Percentiles rank a stretch among this genome's conserved stretches.
Conservation (phyloP, 371 early-diverging fungal genomes). For the Rhizomucor miehei region DNA sequence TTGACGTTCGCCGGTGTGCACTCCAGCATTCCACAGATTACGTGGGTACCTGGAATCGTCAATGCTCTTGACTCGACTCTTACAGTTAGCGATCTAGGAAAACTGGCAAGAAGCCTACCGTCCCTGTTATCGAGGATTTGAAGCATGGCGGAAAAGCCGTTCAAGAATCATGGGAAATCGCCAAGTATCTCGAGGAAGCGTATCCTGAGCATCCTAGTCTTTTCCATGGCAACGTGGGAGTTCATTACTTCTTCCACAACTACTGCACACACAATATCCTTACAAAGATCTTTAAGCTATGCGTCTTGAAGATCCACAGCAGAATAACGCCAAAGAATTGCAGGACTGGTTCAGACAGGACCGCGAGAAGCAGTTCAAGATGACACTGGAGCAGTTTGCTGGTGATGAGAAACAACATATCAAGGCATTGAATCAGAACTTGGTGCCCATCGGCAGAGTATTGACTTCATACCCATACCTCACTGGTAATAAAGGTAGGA, state of each 20-base stretch:
- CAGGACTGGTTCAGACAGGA: constrained; percentile 14
- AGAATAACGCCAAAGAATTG: neutral
- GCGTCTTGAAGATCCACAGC: constrained; percentile 5
- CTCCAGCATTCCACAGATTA: constrained; percentile 6
- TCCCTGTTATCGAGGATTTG: constrained; percentile 15
- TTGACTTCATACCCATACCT: constrained; percentile 15
- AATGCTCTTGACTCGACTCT: neutral
- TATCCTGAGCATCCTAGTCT: constrained; percentile 13
- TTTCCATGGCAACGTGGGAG: constrained; percentile 17
- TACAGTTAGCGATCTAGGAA: constrained; percentile 1
- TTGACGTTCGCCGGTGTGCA: constrained; percentile 10
- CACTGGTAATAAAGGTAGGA: constrained; percentile 15
- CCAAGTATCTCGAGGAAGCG: constrained; percentile 18
- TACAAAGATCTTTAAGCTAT: constrained; percentile 15
- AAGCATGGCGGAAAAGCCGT: constrained; percentile 12
- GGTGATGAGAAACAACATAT: constrained; percentile 12
- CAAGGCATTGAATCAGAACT: constrained; percentile 6
- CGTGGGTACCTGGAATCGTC: constrained; percentile 5
- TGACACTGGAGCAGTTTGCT: constrained; percentile 15
- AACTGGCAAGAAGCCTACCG: constrained; percentile 10
- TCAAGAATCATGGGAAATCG: constrained; percentile 21
- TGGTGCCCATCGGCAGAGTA: constrained; percentile 4
- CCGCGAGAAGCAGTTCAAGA: constrained; percentile 12
- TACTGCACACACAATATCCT: constrained; percentile 10
- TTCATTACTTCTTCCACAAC: constrained; percentile 16